Evolutionary conservation across 768 basidiomycete species (phyloP).

Genomic region (Lactarius pseudohatsudake): DNA sequence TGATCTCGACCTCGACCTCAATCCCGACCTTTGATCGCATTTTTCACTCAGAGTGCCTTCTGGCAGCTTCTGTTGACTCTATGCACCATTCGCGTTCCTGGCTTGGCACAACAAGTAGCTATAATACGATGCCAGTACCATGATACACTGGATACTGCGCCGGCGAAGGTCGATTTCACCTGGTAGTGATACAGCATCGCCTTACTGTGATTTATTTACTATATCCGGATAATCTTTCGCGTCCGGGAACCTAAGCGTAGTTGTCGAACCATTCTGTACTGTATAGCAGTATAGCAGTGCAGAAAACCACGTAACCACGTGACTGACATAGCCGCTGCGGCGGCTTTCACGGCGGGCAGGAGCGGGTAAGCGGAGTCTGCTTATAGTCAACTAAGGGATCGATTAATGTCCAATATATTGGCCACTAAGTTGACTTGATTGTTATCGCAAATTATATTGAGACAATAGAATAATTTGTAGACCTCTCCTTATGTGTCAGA

Average conservation of each 20-base stretch:
- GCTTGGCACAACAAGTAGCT: background rate
- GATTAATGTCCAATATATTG: no score
- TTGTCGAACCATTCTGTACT: no score
- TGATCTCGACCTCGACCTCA: slow-evolving; percentile 81
- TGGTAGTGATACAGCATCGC: no score
- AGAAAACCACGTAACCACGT: background rate
- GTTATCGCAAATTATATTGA: no score
- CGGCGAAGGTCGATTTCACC: background rate
- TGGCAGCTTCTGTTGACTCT: background rate
- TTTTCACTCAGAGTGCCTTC: background rate
- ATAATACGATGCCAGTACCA: background rate
- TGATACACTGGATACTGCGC: background rate
- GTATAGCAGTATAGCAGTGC: background rate
- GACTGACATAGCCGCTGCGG: background rate
- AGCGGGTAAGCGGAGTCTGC: no score
- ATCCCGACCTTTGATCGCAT: slow-evolving; percentile 63
- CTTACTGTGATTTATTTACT: no score
- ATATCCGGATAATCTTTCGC: background rate
- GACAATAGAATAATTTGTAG: no score
- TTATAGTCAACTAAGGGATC: no score
- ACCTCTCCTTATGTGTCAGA: no score
- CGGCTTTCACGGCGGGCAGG: no score
- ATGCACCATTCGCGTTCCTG: background rate
- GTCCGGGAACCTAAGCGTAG: no score
- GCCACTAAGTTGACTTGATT: no score